Evolutionary conservation across 83 land plant genomes (phyloP).

Genomic region (Picea abies): DNA sequence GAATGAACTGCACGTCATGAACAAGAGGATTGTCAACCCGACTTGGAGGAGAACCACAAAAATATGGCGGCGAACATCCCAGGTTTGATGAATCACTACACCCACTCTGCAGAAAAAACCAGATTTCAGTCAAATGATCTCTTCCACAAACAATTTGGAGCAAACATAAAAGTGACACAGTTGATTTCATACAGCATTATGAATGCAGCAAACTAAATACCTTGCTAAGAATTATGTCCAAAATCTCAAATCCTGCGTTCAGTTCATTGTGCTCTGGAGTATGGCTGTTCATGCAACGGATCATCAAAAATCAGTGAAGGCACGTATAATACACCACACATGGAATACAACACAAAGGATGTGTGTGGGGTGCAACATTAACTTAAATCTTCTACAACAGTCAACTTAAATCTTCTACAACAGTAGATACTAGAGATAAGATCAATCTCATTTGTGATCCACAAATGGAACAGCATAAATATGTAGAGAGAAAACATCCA

Average conservation of each 20-base stretch:
- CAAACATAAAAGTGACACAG: neutral
- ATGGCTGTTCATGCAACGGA: constrained; percentile 24
- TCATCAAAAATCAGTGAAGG: neutral
- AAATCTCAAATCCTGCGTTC: constrained; percentile 44
- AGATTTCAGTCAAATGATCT: neutral
- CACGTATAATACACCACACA: neutral
- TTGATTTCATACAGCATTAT: neutral
- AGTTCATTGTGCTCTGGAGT: constrained; percentile 46
- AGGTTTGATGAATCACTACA: constrained; percentile 15
- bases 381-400: neutral
- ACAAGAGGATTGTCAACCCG: constrained; percentile 59
- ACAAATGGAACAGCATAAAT: neutral
- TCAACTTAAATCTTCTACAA: neutral
- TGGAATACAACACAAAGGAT: neutral
- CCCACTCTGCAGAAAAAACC: constrained; percentile 15
- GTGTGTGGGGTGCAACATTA: neutral
- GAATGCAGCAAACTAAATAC: constrained; percentile 20
- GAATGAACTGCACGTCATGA: constrained; percentile 60
- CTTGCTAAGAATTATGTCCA: constrained; percentile 59
- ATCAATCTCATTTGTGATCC: neutral
- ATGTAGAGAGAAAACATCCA: neutral
- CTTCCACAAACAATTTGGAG: neutral
- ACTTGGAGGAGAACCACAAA: constrained; percentile 63
- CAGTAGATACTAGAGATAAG: neutral
- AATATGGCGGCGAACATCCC: constrained; percentile 51